These are phyloP conservation scores for Penicillium verhagenii DNA, from an alignment of 495 filamentous ascomycete genomes.

Conservation along the genomic window DNA sequence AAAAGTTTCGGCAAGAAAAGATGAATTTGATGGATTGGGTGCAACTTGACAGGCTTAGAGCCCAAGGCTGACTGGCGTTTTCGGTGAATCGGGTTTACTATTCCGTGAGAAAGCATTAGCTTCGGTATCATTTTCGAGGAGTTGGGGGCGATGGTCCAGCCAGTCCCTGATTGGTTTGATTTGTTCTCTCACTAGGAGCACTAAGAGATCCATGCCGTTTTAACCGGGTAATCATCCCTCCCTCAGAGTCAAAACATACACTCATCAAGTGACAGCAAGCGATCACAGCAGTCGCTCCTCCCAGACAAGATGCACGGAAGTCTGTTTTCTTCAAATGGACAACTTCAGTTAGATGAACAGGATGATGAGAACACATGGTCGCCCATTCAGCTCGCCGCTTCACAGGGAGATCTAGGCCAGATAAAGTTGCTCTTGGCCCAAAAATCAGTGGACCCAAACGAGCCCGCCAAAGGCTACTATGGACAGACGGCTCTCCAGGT, in stretches of 20 bases:
- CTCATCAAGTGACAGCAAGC: not conserved
- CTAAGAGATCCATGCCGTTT: not conserved
- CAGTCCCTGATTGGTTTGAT: not conserved
- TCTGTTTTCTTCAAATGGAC: not conserved
- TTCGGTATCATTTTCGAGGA: not conserved
- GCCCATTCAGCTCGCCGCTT: conserved; percentile 8
- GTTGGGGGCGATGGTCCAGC: not conserved
- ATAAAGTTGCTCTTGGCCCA: conserved; percentile 8
- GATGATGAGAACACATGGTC: conserved; percentile 4
- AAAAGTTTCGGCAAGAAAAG: not conserved
- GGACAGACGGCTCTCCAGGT: conserved; percentile 15
- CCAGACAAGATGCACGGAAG: not conserved
- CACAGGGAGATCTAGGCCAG: not conserved
- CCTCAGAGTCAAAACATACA: not conserved
- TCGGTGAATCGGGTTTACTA: too few relatives aligned
- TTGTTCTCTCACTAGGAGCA: too few relatives aligned
- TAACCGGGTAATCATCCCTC: not conserved
- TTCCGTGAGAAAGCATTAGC: too few relatives aligned
- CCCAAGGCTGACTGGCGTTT: too few relatives aligned
- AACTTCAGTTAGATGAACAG: not conserved
- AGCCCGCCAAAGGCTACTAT: conserved; percentile 8
- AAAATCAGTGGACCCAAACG: conserved; percentile 3
- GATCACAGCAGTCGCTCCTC: not conserved
- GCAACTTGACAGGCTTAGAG: too few relatives aligned
- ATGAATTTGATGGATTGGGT: not conserved